A percentile compares a stretch with the other conserved stretches of the same genome.
Conservation (phyloP, 140 eudicot species). For the Cichorium intybus region DNA sequence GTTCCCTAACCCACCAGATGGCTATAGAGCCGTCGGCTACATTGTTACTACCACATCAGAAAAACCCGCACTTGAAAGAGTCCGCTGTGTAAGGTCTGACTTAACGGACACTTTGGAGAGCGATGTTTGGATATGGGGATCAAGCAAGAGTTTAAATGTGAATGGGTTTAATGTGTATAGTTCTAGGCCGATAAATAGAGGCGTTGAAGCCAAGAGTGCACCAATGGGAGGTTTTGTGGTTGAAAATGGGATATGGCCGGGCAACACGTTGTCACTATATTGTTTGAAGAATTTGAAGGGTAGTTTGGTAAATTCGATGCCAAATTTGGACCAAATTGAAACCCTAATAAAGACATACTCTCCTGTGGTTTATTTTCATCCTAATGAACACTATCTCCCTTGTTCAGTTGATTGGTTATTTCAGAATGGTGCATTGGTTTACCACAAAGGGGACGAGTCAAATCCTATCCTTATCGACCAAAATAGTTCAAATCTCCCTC, state of each 20-base stretch:
- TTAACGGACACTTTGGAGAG: constrained; percentile 36
- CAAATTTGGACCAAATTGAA: constrained; percentile 45
- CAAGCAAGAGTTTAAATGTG: constrained; percentile 21
- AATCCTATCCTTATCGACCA: constrained; percentile 33
- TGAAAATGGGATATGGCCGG: constrained; percentile 33
- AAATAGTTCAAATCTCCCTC: constrained; percentile 53
- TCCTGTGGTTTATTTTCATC: constrained; percentile 46
- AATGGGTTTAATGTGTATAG: constrained; percentile 41
- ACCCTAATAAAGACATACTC: constrained; percentile 43
- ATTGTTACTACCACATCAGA: constrained; percentile 37
- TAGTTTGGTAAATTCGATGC: constrained; percentile 39
- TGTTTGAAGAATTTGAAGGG: constrained; percentile 48
- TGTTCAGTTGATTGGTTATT: constrained; percentile 64
- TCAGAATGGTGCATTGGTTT: constrained; percentile 51
- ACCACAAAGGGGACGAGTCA: constrained; percentile 47
- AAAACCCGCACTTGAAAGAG: constrained; percentile 39
- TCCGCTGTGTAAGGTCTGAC: constrained; percentile 46
- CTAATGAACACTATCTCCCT: constrained; percentile 44
- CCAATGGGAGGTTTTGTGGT: constrained; percentile 46
- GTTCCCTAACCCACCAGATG: constrained; percentile 46
- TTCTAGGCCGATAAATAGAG: constrained; percentile 40
- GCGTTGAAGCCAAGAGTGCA: constrained; percentile 39
- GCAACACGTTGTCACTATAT: constrained; percentile 25
- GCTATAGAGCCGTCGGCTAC: constrained; percentile 50
- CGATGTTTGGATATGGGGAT: constrained; percentile 52